phyloP scores from a whole-genome alignment of 805 yeast genomes.

The Starmera quercuum region DNA sequence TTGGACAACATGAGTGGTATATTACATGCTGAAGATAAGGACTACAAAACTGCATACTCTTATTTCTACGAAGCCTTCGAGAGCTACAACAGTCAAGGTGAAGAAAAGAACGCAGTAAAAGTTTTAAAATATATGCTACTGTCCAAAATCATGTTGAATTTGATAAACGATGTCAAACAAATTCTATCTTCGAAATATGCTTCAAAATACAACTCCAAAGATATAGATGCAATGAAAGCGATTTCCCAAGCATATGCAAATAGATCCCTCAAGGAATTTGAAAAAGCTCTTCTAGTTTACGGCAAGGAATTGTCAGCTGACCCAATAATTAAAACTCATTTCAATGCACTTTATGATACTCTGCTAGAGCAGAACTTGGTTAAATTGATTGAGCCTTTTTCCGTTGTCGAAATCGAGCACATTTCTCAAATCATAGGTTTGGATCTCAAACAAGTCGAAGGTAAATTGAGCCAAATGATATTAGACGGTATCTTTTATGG shows the following conservation, averaged over 20 bases:
- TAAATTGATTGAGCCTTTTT: conserved; percentile 93
- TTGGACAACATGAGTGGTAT: conserved; percentile 93
- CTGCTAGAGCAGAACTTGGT: conserved; percentile 87
- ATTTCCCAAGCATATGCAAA: conserved; percentile 85
- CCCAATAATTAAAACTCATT: conserved; percentile 82
- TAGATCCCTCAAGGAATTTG: conserved; percentile 87
- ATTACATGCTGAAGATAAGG: conserved; percentile 93
- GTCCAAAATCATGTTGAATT: conserved; percentile 87
- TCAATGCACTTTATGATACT: conserved; percentile 87
- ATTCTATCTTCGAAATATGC: conserved; percentile 70
- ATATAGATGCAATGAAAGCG: conserved; percentile 93
- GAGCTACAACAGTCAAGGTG: conserved; percentile 54
- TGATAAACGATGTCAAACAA: conserved; percentile 77
- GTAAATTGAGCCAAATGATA: conserved; percentile 93
- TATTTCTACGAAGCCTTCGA: conserved; percentile 95
- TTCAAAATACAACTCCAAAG: conserved; percentile 68
- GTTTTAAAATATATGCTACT: conserved; percentile 89
- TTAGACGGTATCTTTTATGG: conserved; percentile 93
- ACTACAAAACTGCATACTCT: conserved; percentile 91
- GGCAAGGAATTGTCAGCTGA: conserved; percentile 75
- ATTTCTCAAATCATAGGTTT: conserved; percentile 84
- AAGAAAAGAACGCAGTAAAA: conserved; percentile 63
- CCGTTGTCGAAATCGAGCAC: conserved; percentile 89
- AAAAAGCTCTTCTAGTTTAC: conserved; percentile 67
- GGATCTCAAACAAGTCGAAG: conserved; percentile 83